A percentile compares a stretch with the other conserved stretches of the same genome.
These are phyloP conservation scores for Penicillium herquei DNA, from an alignment of 495 filamentous ascomycete species.

Conservation along the genomic window DNA sequence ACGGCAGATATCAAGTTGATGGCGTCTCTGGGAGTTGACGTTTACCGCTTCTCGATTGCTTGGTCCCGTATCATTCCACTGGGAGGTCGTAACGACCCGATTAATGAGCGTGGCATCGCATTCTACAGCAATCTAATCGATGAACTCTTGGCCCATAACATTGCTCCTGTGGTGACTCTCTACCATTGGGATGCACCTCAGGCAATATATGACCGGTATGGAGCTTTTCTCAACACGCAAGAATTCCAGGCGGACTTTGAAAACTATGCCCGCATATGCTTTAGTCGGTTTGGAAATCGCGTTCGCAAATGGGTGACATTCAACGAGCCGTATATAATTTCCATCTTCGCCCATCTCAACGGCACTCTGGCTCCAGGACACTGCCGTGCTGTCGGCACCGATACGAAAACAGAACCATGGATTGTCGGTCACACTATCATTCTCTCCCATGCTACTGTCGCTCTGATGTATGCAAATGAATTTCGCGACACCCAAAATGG, in stretches of 20 bases:
- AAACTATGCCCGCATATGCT: conserved; percentile 44
- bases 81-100: conserved; percentile 31
- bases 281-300: conserved; percentile 39
- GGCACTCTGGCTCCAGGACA: conserved; percentile 47
- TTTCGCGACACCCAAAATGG: conserved; percentile 42
- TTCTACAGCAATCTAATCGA: conserved; percentile 46
- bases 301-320: conserved; percentile 52
- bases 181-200: conserved; percentile 52
- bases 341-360: conserved; percentile 45
- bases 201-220: conserved; percentile 44
- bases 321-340: conserved; percentile 47
- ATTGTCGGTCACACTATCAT: conserved; percentile 43
- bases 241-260: conserved; percentile 44
- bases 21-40: conserved; percentile 59
- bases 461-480: conserved; percentile 38
- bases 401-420: conserved; percentile 38
- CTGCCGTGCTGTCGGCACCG: conserved; percentile 23
- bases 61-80: conserved; percentile 69
- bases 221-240: conserved; percentile 43
- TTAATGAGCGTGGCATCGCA: conserved; percentile 42
- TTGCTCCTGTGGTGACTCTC: conserved; percentile 48
- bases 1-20: conserved; percentile 67
- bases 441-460: conserved; percentile 40
- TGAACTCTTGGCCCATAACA: conserved; percentile 37
- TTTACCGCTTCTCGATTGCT: conserved; percentile 69